Percentiles rank a stretch among this genome's conserved stretches.
phyloP scores from a whole-genome alignment of 345 rosid genomes.

The Dimocarpus longan region DNA sequence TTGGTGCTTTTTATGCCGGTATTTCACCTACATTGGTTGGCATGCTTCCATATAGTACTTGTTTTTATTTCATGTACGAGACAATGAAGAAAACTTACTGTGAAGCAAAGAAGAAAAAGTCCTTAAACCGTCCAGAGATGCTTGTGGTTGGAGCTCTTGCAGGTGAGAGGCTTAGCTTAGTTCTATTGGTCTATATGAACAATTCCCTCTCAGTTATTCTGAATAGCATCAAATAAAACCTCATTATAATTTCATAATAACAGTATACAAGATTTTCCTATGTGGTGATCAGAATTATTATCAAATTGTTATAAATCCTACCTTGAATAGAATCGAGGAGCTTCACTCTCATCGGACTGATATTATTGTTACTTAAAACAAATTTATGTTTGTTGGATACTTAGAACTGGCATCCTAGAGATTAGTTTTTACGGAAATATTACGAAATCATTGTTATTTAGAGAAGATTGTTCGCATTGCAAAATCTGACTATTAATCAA shows the following conservation, averaged over 20 bases:
- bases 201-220: neutral
- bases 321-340: neutral
- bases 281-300: neutral
- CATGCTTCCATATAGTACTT: slow-evolving; percentile 98
- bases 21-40: slow-evolving; percentile 82
- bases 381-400: neutral
- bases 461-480: neutral
- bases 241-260: neutral
- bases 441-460: neutral
- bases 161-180: slow-evolving; percentile 48
- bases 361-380: neutral
- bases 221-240: neutral
- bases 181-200: neutral
- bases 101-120: slow-evolving; percentile 69
- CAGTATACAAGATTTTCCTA: too few relatives aligned
- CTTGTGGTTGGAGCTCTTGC: slow-evolving; percentile 87
- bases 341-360: neutral
- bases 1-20: slow-evolving; percentile 86
- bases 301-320: neutral
- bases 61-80: slow-evolving; percentile 95
- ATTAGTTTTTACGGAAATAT: neutral
- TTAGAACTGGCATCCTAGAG: neutral
- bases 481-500: neutral
- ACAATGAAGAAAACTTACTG: slow-evolving; percentile 76
- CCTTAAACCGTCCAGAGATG: slow-evolving; percentile 92